Percentiles rank a stretch among this genome's conserved stretches.
Conservation (phyloP, 108 stramenopile genomes). For the Cyclotella choctawhatcheeana region DNA sequence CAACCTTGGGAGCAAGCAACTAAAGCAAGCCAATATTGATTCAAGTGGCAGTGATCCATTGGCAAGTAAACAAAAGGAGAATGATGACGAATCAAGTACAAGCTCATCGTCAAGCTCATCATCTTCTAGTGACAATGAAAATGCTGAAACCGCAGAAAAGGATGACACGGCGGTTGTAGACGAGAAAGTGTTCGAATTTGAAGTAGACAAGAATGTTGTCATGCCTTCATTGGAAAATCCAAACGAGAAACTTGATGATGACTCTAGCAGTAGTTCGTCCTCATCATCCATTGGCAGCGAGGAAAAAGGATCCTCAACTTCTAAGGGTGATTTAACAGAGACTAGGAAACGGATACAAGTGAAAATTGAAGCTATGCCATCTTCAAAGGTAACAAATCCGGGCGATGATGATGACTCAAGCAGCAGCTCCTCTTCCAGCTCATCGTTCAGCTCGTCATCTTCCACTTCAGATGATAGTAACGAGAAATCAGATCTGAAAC, state of each 20-base stretch:
- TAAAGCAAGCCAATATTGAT: no score
- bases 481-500: no score
- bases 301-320: neutral
- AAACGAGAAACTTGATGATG: neutral
- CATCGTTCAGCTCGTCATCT: no score
- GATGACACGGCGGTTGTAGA: neutral
- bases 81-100: neutral
- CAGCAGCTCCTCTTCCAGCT: neutral
- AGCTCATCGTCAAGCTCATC: neutral
- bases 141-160: neutral
- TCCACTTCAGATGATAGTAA: no score
- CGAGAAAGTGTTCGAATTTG: neutral
- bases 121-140: neutral
- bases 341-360: neutral
- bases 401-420: neutral
- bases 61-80: neutral
- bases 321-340: neutral
- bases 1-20: no score
- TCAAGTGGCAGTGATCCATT: no score
- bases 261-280: neutral
- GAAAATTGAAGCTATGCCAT: neutral
- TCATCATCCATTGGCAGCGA: neutral
- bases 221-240: neutral
- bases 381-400: neutral
- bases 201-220: slow-evolving; percentile 3